Conservation (phyloP, 2,329 filamentous ascomycete genomes). For the Aureobasidium sp. region DNA sequence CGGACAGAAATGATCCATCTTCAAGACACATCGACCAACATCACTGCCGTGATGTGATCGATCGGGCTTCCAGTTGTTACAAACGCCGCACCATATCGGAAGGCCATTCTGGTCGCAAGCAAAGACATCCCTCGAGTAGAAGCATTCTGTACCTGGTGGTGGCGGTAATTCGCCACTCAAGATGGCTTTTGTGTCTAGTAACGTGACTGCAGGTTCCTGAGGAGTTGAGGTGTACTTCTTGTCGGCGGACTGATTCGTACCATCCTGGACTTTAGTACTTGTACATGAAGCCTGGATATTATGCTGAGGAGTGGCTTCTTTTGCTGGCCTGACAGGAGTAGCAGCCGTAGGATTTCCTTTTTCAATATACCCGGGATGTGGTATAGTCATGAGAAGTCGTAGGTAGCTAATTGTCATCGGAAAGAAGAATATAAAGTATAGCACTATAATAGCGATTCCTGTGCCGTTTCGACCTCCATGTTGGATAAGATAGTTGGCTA, state of each 20-base stretch:
- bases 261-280: slow-evolving; percentile 17
- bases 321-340: slow-evolving; percentile 24
- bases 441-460: slow-evolving; percentile 60
- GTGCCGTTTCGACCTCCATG: slow-evolving; percentile 41
- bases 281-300: slow-evolving; percentile 17
- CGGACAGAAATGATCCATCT: slow-evolving; percentile 95
- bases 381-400: slow-evolving; percentile 58
- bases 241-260: not conserved
- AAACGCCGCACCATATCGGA: slow-evolving; percentile 80
- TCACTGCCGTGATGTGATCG: slow-evolving; percentile 81
- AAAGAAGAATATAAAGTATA: slow-evolving; percentile 65
- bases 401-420: slow-evolving; percentile 60
- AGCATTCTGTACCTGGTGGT: slow-evolving; percentile 61
- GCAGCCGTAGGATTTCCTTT: slow-evolving; percentile 37
- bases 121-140: slow-evolving; percentile 77
- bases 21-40: slow-evolving; percentile 68
- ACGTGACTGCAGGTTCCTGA: slow-evolving; percentile 14
- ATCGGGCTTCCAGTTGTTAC: slow-evolving; percentile 81
- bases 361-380: slow-evolving; percentile 65
- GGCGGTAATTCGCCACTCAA: slow-evolving; percentile 38
- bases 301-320: slow-evolving; percentile 1
- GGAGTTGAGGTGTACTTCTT: not conserved
- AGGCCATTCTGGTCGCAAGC: slow-evolving; percentile 73
- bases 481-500: slow-evolving; percentile 64
- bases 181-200: slow-evolving; percentile 21